These are phyloP conservation scores for Sporothrix phasma DNA, from an alignment of 2,329 filamentous ascomycete species.

Conservation along the genomic window DNA sequence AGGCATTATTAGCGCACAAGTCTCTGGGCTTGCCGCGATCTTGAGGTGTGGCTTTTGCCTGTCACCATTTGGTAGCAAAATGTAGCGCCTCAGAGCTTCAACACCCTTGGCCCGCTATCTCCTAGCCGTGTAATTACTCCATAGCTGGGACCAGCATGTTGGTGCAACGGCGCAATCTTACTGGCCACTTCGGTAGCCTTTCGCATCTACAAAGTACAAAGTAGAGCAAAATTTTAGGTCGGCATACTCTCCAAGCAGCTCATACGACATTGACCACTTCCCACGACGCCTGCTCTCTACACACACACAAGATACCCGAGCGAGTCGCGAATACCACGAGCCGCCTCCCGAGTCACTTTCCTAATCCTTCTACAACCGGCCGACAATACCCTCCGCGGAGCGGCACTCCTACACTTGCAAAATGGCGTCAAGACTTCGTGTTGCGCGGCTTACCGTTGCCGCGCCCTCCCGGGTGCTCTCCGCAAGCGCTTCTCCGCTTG, in stretches of 20 bases:
- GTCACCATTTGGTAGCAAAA: background rate
- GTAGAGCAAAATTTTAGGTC: conserved; percentile 4
- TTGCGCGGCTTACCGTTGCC: background rate
- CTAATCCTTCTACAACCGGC: background rate
- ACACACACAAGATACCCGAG: background rate
- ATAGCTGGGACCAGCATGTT: background rate
- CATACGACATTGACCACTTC: background rate
- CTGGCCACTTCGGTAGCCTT: conserved; percentile 15
- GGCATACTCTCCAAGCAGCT: background rate
- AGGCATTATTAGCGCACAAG: conserved; percentile 1
- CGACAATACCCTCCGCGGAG: background rate
- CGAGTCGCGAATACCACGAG: background rate
- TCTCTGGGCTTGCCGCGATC: background rate
- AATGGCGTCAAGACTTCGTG: conserved; percentile 6
- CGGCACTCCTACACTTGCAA: background rate
- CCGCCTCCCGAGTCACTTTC: no score
- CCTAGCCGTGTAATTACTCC: background rate
- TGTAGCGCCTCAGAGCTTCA: background rate
- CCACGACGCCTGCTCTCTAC: background rate
- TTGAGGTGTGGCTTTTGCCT: background rate
- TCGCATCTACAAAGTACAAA: no score
- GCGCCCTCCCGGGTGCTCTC: background rate
- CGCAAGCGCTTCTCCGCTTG: background rate
- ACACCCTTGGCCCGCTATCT: conserved; percentile 9
- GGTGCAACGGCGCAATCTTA: conserved; percentile 5